Conservation (phyloP, 768 basidiomycete genomes). For the Amanita exitialis region DNA sequence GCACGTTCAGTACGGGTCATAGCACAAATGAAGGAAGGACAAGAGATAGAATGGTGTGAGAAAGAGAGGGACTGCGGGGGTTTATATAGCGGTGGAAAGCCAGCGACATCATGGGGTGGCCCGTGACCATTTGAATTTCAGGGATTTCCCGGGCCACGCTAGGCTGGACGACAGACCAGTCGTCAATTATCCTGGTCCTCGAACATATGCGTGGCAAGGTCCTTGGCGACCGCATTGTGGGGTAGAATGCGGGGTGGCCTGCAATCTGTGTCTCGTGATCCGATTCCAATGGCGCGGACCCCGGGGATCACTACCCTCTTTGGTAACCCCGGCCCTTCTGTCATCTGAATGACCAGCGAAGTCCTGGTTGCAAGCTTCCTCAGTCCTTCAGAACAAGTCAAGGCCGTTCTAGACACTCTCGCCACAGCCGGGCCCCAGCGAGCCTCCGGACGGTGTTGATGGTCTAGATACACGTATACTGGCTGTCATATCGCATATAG, state of each 20-base stretch:
- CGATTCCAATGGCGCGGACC: neutral
- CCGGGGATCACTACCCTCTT: neutral
- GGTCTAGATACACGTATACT: neutral
- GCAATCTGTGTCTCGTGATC: neutral
- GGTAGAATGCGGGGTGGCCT: conserved; percentile 2
- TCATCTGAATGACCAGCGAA: neutral
- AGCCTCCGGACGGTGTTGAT: neutral
- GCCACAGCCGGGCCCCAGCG: neutral
- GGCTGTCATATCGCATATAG: conserved; percentile 3
- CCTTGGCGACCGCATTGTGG: neutral
- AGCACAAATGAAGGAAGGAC: neutral
- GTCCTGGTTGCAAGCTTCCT: conserved; percentile 4
- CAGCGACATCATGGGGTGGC: conserved; percentile 2
- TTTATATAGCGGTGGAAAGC: neutral
- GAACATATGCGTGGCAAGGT: neutral
- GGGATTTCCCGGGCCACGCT: neutral
- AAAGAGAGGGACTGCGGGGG: conserved; percentile 3
- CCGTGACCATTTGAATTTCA: conserved; percentile 3
- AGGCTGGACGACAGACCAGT: too few relatives aligned
- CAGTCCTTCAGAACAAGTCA: conserved; percentile 5
- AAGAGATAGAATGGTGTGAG: neutral
- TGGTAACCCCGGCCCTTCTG: neutral
- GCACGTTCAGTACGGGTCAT: conserved; percentile 83
- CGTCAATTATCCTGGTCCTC: too few relatives aligned
- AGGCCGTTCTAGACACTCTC: conserved; percentile 1